Evolutionary conservation across 148 eudicot genomes (phyloP), one percentile per base, ranked within the genome.

Genomic region (Vaccinium macrocarpon): DNA sequence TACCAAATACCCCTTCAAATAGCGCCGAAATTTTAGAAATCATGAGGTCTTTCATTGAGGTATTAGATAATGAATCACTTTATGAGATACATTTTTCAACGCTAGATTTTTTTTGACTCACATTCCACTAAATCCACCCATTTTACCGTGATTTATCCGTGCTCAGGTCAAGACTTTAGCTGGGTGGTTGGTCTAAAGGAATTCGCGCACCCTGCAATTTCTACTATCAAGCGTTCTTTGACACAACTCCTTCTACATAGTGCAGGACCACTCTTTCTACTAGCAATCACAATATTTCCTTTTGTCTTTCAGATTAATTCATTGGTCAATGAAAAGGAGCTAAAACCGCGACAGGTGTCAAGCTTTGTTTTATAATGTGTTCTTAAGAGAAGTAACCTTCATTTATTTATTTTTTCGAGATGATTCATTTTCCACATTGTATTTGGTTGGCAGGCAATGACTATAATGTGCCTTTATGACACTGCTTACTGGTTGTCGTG

Each of bases 1-100:
- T 91, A 92, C 87, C 99, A 92, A 91, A 88, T 97, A 73, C 99
- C 99, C 27, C 93, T 97, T 82, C 99, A 97, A 82, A 80, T 97
- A 86, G 95, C 97, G 98, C 96, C 14, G 99, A 97, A 82, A n/a
- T n/a, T n/a, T 97, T 98, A 79, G 98, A 97, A 88, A 93, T 97
- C 70, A 96, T 93, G 16, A 92, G 98, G 76, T 83, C 82, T 81
- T 85, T 97, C 27, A 79, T 95, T 56, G 92, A 91, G 98, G 99
- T 95, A 89, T 48, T 29, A 56, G 18, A 79, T 66, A 55, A 57
- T 16, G 2, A 27, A 8, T 68, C 14, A 38, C 25, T 12, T 64
- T 8, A 61, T 61, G n/a, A n/a, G n/a, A 0, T 19, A 14, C 72
- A 80, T 35, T 8, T 12, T 8, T 8, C 14, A n/a, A 49, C 11